Conservation (phyloP, 305 asterid species). For the Fraxinus sp. region DNA sequence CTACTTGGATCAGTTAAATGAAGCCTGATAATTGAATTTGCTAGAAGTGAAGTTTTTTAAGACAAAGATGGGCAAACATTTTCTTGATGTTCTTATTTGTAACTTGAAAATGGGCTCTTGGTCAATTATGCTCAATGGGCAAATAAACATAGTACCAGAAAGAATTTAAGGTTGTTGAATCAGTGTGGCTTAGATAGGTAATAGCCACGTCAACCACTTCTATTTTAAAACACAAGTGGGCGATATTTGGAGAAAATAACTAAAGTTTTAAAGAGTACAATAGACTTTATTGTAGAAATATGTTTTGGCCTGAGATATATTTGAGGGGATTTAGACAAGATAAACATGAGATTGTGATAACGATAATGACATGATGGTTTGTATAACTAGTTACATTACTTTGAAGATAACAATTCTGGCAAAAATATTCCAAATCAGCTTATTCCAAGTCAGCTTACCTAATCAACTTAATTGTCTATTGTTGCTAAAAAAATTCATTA, state of each 20-base stretch:
- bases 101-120: not conserved
- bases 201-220: not conserved
- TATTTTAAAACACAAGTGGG: not conserved
- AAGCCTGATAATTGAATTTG: not conserved
- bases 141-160: not conserved
- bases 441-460: not conserved
- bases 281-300: not conserved
- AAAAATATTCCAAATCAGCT: not conserved
- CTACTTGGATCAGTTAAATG: not conserved
- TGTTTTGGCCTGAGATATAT: not conserved
- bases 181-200: not conserved
- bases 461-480: not conserved
- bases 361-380: not conserved
- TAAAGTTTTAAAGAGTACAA: not conserved
- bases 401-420: conserved; percentile 1
- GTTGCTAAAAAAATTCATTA: not conserved
- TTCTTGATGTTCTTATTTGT: not conserved
- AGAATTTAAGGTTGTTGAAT: not conserved
- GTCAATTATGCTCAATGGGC: not conserved
- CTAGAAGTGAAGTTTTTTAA: not conserved
- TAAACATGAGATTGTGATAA: not conserved
- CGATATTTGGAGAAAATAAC: not conserved
- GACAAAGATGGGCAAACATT: not conserved
- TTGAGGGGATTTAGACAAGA: not conserved
- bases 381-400: not conserved